A percentile compares a stretch with the other conserved stretches of the same genome.
Evolutionary conservation across 768 basidiomycete genomes (phyloP).

Genomic region (Boletus fagicola): DNA sequence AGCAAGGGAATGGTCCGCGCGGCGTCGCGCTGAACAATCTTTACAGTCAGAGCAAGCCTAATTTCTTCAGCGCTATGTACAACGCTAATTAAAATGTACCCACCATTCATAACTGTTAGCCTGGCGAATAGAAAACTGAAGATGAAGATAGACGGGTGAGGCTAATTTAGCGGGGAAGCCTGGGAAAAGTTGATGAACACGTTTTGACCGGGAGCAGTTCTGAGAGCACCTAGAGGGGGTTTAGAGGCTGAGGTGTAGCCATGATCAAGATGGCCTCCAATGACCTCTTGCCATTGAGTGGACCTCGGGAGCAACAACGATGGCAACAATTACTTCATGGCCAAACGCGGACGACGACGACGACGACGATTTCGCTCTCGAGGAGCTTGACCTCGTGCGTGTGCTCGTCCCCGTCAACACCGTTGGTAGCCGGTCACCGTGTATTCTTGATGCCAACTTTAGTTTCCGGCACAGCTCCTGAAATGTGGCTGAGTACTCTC

Average conservation of each 20-base stretch:
- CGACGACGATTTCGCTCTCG: background rate
- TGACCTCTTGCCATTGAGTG: background rate
- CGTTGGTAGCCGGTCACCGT: slow-evolving; percentile 1
- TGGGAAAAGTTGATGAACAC: slow-evolving; percentile 2
- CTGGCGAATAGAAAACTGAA: too few relatives aligned
- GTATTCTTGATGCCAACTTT: slow-evolving; percentile 8
- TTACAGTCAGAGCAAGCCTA: slow-evolving; percentile 8
- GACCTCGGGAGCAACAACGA: background rate
- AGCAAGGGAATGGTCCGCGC: slow-evolving; percentile 58
- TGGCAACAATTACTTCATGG: background rate
- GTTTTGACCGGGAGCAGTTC: background rate
- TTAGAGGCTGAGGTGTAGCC: background rate
- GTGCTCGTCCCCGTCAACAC: background rate
- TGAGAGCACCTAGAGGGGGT: background rate
- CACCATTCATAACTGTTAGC: background rate
- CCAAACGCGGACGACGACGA: background rate
- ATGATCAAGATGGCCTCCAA: background rate
- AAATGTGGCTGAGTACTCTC: background rate
- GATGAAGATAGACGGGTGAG: too few relatives aligned
- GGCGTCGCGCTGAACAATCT: slow-evolving; percentile 37
- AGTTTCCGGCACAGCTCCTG: slow-evolving; percentile 1
- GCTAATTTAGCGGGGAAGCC: background rate
- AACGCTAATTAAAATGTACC: background rate
- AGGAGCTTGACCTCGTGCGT: background rate
- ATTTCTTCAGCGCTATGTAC: background rate